Conservation (phyloP, 768 basidiomycete species). For the Calocybe gangraenosa region DNA sequence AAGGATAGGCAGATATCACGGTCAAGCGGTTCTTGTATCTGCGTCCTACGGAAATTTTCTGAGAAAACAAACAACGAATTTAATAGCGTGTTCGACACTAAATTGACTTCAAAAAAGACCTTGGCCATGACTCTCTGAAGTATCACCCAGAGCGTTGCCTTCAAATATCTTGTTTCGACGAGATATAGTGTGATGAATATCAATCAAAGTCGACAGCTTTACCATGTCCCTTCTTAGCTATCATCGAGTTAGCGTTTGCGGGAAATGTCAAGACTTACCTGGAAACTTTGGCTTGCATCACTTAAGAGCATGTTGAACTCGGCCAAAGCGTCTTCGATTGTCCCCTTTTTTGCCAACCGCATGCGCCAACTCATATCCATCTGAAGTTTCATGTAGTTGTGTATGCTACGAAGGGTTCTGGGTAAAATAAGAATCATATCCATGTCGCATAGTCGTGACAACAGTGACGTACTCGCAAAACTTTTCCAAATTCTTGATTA, state of each 20-base stretch:
- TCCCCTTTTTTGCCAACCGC: constrained; percentile 9
- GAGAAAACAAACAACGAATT: too few relatives aligned
- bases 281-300: constrained; percentile 10
- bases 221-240: not conserved
- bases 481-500: constrained; percentile 13
- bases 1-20: constrained; percentile 7
- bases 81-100: too few relatives aligned
- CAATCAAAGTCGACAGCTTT: constrained; percentile 12
- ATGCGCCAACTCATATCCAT: constrained; percentile 10
- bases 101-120: too few relatives aligned
- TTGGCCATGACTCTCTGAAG: not conserved
- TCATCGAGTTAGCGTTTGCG: not conserved
- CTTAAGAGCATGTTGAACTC: constrained; percentile 11
- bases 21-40: not conserved
- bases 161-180: not conserved
- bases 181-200: constrained; percentile 12
- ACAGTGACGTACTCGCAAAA: constrained; percentile 7
- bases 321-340: constrained; percentile 3
- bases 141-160: not conserved
- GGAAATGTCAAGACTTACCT: not conserved
- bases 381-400: constrained; percentile 5
- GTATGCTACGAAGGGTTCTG: constrained; percentile 11
- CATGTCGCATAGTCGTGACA: not conserved
- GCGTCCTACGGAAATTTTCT: not conserved
- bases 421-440: not conserved